Conservation (phyloP, 176 grass and related monocot genomes). For the Carex pumila region DNA sequence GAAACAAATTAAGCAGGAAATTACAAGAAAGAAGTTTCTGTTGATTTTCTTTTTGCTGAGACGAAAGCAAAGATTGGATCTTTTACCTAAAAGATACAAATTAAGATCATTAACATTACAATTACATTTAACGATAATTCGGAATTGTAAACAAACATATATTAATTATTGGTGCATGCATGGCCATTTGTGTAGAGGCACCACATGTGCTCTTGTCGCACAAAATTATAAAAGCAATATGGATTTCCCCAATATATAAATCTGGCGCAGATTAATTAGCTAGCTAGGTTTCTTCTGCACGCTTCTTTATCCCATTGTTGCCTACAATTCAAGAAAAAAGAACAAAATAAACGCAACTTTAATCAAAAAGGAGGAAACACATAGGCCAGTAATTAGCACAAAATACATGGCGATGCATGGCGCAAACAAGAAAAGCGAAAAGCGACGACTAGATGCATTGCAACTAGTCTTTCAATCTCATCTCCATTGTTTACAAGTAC, state of each 20-base stretch:
- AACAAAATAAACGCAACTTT: neutral
- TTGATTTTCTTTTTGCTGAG: neutral
- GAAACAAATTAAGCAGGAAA: neutral
- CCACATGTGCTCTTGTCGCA: constrained; percentile 33
- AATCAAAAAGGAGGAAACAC: neutral
- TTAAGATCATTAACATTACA: neutral
- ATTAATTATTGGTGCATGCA: neutral
- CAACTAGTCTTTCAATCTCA: neutral
- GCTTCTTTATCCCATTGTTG: constrained; percentile 26
- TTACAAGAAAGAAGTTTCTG: neutral
- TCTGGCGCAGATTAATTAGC: neutral
- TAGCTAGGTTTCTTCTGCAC: constrained; percentile 10
- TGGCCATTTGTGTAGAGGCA: constrained; percentile 27
- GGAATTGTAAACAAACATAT: neutral
- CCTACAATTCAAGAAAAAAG: constrained; percentile 2
- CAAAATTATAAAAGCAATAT: constrained; percentile 3
- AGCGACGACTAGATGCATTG: neutral
- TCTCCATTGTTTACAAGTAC: neutral
- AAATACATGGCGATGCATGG: neutral
- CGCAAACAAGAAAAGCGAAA: neutral
- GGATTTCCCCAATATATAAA: constrained; percentile 5
- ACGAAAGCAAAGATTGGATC: neutral
- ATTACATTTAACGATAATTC: neutral
- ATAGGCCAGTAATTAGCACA: neutral
- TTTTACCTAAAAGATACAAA: neutral